A percentile compares a stretch with the other conserved stretches of the same genome.
Evolutionary conservation across 2,329 filamentous ascomycete genomes (phyloP).

Genomic region (Harringtonia lauricola): DNA sequence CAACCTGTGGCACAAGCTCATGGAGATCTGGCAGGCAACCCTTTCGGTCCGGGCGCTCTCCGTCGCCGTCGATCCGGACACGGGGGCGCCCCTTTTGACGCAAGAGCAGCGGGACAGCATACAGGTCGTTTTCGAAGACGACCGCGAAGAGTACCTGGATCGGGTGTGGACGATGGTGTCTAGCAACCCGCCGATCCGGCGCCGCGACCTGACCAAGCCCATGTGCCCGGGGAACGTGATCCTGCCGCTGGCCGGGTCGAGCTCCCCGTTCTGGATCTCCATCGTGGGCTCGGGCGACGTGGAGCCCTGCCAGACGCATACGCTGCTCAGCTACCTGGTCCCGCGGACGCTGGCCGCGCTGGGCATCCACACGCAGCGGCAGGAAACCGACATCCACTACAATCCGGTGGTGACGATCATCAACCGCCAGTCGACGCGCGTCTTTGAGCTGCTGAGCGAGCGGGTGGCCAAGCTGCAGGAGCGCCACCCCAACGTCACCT

Average conservation of each 20-base stretch:
- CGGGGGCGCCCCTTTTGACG: constrained; percentile 12
- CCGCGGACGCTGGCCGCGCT: not conserved
- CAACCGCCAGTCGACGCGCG: constrained; percentile 11
- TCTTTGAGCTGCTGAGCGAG: constrained; percentile 13
- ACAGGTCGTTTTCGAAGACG: constrained; percentile 13
- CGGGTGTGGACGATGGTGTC: not conserved
- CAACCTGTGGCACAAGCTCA: constrained; percentile 19
- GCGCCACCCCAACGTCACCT: not conserved
- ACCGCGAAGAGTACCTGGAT: constrained; percentile 1
- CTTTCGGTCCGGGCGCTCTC: constrained; percentile 14
- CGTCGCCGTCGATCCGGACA: constrained; percentile 12
- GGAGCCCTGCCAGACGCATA: not conserved
- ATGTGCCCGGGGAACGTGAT: constrained; percentile 19
- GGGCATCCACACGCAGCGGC: not conserved
- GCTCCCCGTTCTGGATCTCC: constrained; percentile 29
- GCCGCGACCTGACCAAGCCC: not conserved
- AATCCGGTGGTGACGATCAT: constrained; percentile 13
- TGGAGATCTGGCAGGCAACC: constrained; percentile 18
- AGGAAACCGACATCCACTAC: not conserved
- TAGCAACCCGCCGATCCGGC: not conserved
- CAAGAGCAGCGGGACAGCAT: constrained; percentile 9
- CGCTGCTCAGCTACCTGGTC: constrained; percentile 3
- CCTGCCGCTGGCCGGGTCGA: constrained; percentile 26
- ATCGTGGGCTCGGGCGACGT: constrained; percentile 14
- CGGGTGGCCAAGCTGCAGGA: not conserved